Base-by-base conservation (phyloP, 2,329 filamentous ascomycete genomes). In the Ophiostoma angusticollis region DNA sequence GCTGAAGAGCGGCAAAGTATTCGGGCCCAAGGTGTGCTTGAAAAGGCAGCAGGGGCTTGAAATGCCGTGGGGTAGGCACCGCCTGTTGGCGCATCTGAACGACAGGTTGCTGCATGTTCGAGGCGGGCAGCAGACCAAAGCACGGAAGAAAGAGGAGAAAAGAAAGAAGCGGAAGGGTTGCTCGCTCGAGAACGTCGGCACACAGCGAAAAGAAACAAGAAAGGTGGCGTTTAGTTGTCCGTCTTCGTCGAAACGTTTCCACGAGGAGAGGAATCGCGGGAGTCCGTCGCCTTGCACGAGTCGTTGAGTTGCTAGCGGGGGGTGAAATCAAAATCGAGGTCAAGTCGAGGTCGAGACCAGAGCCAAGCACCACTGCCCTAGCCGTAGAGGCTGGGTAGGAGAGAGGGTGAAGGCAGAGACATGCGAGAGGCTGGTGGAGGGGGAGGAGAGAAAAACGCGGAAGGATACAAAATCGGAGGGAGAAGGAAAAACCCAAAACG, bases 1-100 rank as follows among this genome's bases (percentile, higher is more conserved):
- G 41, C 22, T 49, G 44, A 45, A 34, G 48, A 41, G 37, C 52
- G 13, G 51, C 45, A 25, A 49, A 33, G 31, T 54, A 50, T 13
- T 54, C 53, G 35, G 49, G 48, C n/a, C 49, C 52, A 33, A 52
- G 46, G 23, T 55, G 53, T 14, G 46, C 45, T 21, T 56, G 49
- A 38, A 53, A 48, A 24, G 51, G 45, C 31, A 51, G 52, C 37
- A 57, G 53, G 33, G 56, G 47, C 44, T 65, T 59, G 49, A 61
- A 54, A 42, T 58, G 60, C 40, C 58, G 55, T 43, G 59, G 57
- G 32, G 59, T 56, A 42, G 61, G 65, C 64, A 68, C 65, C 63
- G 61, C 59, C 49, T 56, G 47, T 31, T 48, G 66, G 62, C 67
- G 64, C 61, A 62, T 64, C 53, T 72, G 68, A 43, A 70, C 55